Base-by-base conservation (phyloP, 1,284 basidiomycete species). In the Moesziomyces sp. region DNA sequence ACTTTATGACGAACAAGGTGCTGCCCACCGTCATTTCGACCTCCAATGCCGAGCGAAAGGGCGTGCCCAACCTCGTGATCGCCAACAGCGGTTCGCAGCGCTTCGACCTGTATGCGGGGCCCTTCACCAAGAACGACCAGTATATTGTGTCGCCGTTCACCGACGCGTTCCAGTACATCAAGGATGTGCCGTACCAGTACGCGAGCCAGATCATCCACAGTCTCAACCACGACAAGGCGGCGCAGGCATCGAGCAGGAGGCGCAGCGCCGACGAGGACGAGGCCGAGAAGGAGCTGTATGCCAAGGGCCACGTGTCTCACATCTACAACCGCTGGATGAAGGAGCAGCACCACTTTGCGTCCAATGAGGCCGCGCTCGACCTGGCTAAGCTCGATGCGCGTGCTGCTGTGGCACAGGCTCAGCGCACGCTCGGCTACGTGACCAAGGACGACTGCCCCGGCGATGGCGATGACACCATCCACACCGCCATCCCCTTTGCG, bases 81-180 rank as follows among this genome's bases (percentile, higher is more conserved):
- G 73, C 79, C 57, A 83, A 83, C 70, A 74, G 58, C 38, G 80
- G 80, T 3, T 71, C 69, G 33, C 80, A 81, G 68, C 74, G 80
- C 40, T 81, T 81, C 56, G 79, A 82, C 28, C 59, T 79, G 18
- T 79, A 78, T 38, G 63, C 72, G 5, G 81, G 81, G 3, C 52
- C 59, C 19, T 80, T 83, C 30, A 79, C 78, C 21, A 78, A 79
- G 58, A 80, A 81, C 54, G 81, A 83, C 58, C 64, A 81, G 70
- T 76, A 81, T 74, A 77, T 80, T 19, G 78, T 79, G 10, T 77
- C 71, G n/a, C 79, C 79, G 13, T 82, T 82, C 63, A 71, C 58
- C 33, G 80, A 81, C 35, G 68, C 67, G 11, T 83, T 83, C 61
- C 65, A 79, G 63, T 78, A 74, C 71, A 53, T 83, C 38, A 43